A percentile compares a stretch with the other conserved stretches of the same genome.
Conservation (phyloP, 768 basidiomycete species). For the Russula brevipes region DNA sequence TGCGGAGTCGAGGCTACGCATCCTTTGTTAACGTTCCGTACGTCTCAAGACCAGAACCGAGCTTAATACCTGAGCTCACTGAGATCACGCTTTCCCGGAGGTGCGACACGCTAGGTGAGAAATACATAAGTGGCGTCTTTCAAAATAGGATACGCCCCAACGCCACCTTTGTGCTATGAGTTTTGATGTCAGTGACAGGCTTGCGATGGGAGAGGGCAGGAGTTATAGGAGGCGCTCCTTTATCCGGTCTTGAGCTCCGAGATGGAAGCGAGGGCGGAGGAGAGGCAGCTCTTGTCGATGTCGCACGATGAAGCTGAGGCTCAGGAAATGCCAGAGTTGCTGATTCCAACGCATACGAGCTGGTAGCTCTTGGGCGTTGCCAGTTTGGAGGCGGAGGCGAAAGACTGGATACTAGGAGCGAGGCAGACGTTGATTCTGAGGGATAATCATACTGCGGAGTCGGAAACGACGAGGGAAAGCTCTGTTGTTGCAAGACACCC, state of each 20-base stretch:
- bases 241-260: constrained; percentile 1
- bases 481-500: background rate
- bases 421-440: background rate
- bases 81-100: constrained; percentile 27
- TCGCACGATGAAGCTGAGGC: constrained; percentile 46
- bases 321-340: constrained; percentile 45
- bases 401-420: background rate
- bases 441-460: background rate
- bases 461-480: constrained; percentile 1
- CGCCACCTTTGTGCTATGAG: constrained; percentile 13
- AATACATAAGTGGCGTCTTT: background rate
- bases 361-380: constrained; percentile 22
- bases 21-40: background rate
- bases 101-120: constrained; percentile 4
- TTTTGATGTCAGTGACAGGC: constrained; percentile 4
- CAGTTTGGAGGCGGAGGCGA: constrained; percentile 1
- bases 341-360: constrained; percentile 24
- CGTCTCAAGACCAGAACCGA: background rate
- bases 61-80: constrained; percentile 25
- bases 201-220: background rate
- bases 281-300: constrained; percentile 34
- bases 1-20: constrained; percentile 51
- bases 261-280: constrained; percentile 10
- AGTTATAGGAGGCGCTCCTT: background rate
- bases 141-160: background rate